Percentiles rank a stretch among this genome's conserved stretches.
phyloP scores from a whole-genome alignment of 306 rosid genomes.

The Potentilla sterilis region DNA sequence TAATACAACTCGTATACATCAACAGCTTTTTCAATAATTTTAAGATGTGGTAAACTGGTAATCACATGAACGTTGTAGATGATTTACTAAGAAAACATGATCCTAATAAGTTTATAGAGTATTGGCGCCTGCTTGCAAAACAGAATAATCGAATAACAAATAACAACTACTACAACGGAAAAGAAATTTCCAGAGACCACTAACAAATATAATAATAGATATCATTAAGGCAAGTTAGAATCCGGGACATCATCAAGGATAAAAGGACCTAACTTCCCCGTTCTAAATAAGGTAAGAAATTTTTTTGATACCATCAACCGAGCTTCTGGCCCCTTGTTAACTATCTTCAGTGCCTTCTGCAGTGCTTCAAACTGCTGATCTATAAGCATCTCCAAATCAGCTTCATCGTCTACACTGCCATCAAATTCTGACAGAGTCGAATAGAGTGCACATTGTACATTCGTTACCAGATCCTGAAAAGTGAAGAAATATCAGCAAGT shows the following conservation, averaged over 20 bases:
- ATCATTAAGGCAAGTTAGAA: conserved; percentile 20
- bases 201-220: not conserved
- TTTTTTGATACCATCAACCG: conserved; percentile 87
- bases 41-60: not conserved
- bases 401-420: conserved; percentile 42
- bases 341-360: conserved; percentile 76
- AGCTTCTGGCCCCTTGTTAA: conserved; percentile 75
- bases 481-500: conserved; percentile 2
- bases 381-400: conserved; percentile 62
- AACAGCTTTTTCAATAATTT: not conserved
- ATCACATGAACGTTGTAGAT: not conserved
- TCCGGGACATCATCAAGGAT: conserved; percentile 83
- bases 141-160: not conserved
- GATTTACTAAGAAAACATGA: not conserved
- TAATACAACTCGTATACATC: not conserved
- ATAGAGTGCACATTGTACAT: conserved; percentile 63
- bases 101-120: not conserved
- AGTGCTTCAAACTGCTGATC: conserved; percentile 69
- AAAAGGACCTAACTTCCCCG: conserved; percentile 82
- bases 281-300: conserved; percentile 71
- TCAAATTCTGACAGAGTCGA: conserved; percentile 28
- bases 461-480: conserved; percentile 58
- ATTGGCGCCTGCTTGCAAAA: not conserved
- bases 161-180: not conserved
- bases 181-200: not conserved